Conservation (phyloP, 208 protist species). For the Strigomonas galati region DNA sequence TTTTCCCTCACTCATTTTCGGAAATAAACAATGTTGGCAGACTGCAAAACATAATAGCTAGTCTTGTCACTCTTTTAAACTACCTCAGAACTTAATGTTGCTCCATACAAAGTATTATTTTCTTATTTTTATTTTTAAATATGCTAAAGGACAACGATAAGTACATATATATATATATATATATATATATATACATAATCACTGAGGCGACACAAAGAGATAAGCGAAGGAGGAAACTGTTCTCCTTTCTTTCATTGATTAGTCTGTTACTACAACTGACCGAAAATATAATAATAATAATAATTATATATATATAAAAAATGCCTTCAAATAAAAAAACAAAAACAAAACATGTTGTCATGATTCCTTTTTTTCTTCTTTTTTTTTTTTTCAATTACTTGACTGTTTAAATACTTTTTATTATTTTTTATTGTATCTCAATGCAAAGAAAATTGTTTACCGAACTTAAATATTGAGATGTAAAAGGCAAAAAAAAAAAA, state of each 20-base stretch:
- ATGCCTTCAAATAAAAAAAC: not conserved
- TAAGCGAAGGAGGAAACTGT: not conserved
- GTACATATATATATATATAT: constrained; percentile 4
- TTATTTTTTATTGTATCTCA: constrained; percentile 13
- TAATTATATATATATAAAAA: not conserved
- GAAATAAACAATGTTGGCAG: no score
- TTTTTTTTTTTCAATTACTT: constrained; percentile 13
- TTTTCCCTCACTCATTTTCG: not conserved
- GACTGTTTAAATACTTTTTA: not conserved
- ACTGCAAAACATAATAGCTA: no score
- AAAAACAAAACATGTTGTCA: constrained; percentile 12
- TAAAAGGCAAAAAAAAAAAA: no score
- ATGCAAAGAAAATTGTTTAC: not conserved
- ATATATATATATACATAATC: not conserved
- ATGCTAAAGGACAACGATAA: no score
- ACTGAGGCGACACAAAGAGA: not conserved
- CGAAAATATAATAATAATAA: constrained; percentile 6
- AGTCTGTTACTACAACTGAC: not conserved
- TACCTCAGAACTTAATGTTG: no score
- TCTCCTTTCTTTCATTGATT: not conserved
- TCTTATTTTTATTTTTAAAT: not conserved
- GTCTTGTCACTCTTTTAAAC: no score
- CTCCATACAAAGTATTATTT: no score
- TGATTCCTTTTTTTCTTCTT: constrained; percentile 6
- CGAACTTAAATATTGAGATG: no score